These are phyloP conservation scores for Zymoseptoria tritici DNA, from an alignment of 2,329 filamentous ascomycete species.

Conservation along the genomic window DNA sequence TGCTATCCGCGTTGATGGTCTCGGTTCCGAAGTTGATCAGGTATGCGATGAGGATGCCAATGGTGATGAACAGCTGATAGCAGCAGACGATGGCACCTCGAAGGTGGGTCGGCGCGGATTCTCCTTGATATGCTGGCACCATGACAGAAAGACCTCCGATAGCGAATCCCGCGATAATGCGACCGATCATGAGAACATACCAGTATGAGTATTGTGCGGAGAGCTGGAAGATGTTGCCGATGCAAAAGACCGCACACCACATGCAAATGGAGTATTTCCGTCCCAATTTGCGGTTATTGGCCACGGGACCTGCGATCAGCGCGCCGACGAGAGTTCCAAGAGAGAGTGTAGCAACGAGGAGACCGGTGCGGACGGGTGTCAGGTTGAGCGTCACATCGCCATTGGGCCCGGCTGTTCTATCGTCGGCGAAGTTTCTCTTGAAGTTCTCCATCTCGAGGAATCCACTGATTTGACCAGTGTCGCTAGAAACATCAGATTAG, in stretches of 20 bases:
- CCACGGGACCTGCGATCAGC: slow-evolving; percentile 49
- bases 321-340: slow-evolving; percentile 53
- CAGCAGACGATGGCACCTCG: slow-evolving; percentile 55
- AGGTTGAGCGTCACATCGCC: slow-evolving; percentile 30
- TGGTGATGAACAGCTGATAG: slow-evolving; percentile 61
- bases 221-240: slow-evolving; percentile 59
- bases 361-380: slow-evolving; percentile 51
- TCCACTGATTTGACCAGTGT: slow-evolving; percentile 52
- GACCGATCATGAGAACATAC: slow-evolving; percentile 57
- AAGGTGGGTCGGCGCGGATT: slow-evolving; percentile 55
- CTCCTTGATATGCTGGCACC: slow-evolving; percentile 60
- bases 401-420: slow-evolving; percentile 10
- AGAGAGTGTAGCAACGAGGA: slow-evolving; percentile 52
- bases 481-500: too few relatives aligned
- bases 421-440: slow-evolving; percentile 45
- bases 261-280: slow-evolving; percentile 54
- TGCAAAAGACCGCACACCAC: slow-evolving; percentile 53
- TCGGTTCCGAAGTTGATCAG: slow-evolving; percentile 54
- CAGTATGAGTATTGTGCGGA: slow-evolving; percentile 45
- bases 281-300: slow-evolving; percentile 48
- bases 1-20: slow-evolving; percentile 22
- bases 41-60: slow-evolving; percentile 52
- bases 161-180: slow-evolving; percentile 55
- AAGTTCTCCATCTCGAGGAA: slow-evolving; percentile 55
- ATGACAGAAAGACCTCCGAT: slow-evolving; percentile 56